phyloP scores from a whole-genome alignment of 495 filamentous ascomycete species.

The Hypoxylon rickii region DNA sequence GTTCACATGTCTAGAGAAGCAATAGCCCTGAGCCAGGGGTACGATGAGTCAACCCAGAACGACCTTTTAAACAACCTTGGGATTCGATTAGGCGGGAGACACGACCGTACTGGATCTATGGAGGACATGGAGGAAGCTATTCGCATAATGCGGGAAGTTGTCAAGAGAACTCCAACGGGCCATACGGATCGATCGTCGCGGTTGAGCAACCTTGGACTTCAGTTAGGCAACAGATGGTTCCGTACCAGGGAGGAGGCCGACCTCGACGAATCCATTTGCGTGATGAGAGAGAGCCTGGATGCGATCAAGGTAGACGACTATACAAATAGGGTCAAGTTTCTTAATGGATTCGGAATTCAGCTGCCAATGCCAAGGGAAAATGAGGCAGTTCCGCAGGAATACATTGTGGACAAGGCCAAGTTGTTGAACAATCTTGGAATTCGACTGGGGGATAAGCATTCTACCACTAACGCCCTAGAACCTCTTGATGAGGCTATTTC shows the following conservation, averaged over 20 bases:
- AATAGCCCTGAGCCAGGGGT: not conserved
- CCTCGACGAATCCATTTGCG: not conserved
- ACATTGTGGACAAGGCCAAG: not conserved
- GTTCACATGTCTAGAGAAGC: not conserved
- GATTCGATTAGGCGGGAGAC: not conserved
- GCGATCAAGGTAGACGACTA: not conserved
- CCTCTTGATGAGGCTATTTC: not conserved
- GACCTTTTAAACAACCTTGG: not conserved
- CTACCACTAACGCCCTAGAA: not conserved
- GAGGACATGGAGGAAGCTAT: not conserved
- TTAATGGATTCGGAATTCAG: not conserved
- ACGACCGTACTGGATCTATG: not conserved
- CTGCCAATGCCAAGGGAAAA: not conserved
- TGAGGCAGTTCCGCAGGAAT: not conserved
- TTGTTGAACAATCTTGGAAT: not conserved
- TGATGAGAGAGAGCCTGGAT: not conserved
- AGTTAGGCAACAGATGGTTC: not conserved
- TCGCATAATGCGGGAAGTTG: not conserved
- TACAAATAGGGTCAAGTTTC: not conserved
- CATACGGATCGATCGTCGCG: not conserved
- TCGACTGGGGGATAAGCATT: not conserved
- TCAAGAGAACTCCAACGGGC: not conserved
- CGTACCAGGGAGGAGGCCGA: not conserved
- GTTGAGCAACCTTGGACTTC: not conserved
- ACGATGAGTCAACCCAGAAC: not conserved